Evolutionary conservation across 768 basidiomycete species (phyloP).

Genomic region (Calvatia gigantea): DNA sequence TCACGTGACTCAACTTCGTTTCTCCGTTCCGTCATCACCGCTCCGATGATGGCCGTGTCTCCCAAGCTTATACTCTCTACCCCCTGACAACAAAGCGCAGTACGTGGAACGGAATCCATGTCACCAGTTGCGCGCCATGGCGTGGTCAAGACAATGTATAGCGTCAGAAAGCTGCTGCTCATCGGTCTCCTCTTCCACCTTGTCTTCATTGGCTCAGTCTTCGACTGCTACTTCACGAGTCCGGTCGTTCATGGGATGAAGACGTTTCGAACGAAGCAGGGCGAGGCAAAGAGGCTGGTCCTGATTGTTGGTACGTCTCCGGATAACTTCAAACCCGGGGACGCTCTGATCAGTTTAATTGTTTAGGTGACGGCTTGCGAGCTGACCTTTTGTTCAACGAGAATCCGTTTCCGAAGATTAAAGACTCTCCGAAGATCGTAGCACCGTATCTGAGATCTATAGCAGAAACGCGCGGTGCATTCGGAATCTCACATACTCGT

Average conservation of each 20-base stretch:
- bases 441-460: conserved; percentile 77
- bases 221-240: conserved; percentile 88
- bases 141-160: conserved; percentile 23
- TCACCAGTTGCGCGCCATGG: background rate
- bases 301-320: conserved; percentile 68
- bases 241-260: conserved; percentile 80
- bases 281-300: conserved; percentile 69
- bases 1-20: conserved; percentile 3
- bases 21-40: background rate
- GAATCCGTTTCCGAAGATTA: conserved; percentile 54
- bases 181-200: conserved; percentile 74
- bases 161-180: conserved; percentile 46
- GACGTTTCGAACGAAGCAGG: conserved; percentile 39
- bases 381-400: conserved; percentile 74
- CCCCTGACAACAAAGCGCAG: background rate
- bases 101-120: background rate
- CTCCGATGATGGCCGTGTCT: background rate
- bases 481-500: conserved; percentile 80
- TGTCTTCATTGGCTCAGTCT: conserved; percentile 66
- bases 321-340: background rate
- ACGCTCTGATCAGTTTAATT: background rate
- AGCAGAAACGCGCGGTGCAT: conserved; percentile 63
- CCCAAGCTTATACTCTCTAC: background rate
- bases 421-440: conserved; percentile 50
- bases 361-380: conserved; percentile 74